Evolutionary conservation across 2,329 filamentous ascomycete species (phyloP), one percentile per base, ranked within the genome.

Genomic region (Sclerotinia sclerotiorum): DNA sequence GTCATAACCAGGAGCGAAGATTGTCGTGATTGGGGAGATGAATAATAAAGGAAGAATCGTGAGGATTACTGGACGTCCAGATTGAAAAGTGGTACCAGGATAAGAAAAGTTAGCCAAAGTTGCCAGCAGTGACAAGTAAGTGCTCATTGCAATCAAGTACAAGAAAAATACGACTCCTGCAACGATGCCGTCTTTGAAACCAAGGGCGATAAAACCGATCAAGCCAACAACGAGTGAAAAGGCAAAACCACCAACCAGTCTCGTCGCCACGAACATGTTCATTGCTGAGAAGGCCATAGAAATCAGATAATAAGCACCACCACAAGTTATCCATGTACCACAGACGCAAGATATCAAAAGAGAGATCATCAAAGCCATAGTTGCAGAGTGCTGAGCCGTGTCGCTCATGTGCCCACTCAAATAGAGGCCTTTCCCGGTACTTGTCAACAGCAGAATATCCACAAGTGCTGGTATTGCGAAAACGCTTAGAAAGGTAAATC

Each of bases 381-480:
- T 79, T 0, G 86, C 87, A 3, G 85, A 85, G 71, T 81, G 83
- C 46, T 83, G 79, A 68, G 84, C 80, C 48, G 84, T 79, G 0
- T 78, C 75, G 6, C 78, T 73, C 86, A 89, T 88, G 69, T 80
- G 83, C 1, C 82, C 81, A 21, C 84, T 88, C 57, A 89, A 81
- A 74, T 89, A 89, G 32, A 89, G 78, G 19, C 87, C 87, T 63
- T 86, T 82, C 1, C 86, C 87, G 35, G 84, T 81, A 19, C 86
- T 84, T 1, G 85, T 86, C 27, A 89, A 79, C 2, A 89, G 77
- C 21, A 87, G 62, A 54, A 89, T 86, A 74, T 89, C 87, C 48
- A 89, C 80, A 62, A 89, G 79, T 32, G 87, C 87, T 0, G 87
- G 87, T 52, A 89, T 81, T 5, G 85, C 86, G 70, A 89, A 89